Percentiles rank a stretch among this genome's conserved stretches.
Conservation (phyloP, 495 filamentous ascomycete species). For the Hypoxylon cercidicola region DNA sequence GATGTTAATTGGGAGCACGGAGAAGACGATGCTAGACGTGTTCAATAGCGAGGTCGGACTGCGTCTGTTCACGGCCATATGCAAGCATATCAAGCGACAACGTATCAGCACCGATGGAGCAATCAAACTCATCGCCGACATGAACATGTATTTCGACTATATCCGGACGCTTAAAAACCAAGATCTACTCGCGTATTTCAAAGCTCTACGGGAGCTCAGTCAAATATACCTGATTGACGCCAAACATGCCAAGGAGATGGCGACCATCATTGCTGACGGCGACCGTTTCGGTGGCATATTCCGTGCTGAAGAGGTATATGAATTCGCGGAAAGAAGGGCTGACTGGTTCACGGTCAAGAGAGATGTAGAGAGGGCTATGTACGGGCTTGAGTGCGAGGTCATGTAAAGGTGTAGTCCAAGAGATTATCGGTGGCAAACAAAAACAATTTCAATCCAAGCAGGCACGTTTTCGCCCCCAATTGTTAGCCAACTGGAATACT, state of each 20-base stretch:
- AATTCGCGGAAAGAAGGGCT: constrained; percentile 91
- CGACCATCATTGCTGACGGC: constrained; percentile 90
- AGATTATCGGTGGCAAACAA: too few species aligned
- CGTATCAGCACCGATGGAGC: constrained; percentile 90
- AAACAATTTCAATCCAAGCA: too few species aligned
- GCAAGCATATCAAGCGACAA: constrained; percentile 97
- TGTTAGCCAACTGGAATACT: too few species aligned
- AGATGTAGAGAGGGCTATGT: constrained; percentile 96
- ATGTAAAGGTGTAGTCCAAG: constrained; percentile 70
- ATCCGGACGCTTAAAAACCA: constrained; percentile 82
- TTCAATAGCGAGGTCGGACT: constrained; percentile 98
- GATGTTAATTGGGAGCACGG: constrained; percentile 91
- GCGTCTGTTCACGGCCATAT: constrained; percentile 86
- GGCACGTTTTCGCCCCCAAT: not conserved
- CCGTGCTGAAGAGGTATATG: constrained; percentile 94
- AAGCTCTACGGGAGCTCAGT: constrained; percentile 87
- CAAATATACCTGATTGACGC: constrained; percentile 96
- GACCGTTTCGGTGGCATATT: constrained; percentile 93
- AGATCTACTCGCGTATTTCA: constrained; percentile 88
- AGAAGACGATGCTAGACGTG: constrained; percentile 97
- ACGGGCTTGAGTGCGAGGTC: constrained; percentile 87
- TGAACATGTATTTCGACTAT: constrained; percentile 92
- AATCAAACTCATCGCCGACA: constrained; percentile 92
- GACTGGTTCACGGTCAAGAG: constrained; percentile 92
- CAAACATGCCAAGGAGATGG: constrained; percentile 91